Evolutionary conservation across 345 rosid genomes (phyloP).

Genomic region (Syzygium jambos): DNA sequence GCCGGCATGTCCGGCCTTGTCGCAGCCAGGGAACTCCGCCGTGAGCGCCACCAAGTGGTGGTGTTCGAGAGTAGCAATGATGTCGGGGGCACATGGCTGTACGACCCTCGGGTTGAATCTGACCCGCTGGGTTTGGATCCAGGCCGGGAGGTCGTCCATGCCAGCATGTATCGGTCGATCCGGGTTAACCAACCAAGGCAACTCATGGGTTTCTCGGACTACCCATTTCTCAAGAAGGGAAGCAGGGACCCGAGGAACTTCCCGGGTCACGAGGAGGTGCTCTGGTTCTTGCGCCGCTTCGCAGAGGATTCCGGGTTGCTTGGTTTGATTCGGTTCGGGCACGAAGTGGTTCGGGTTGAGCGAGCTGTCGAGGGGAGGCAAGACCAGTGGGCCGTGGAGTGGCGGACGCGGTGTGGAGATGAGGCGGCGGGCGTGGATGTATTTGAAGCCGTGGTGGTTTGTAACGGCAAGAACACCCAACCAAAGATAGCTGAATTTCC

Average conservation of each 20-base stretch:
- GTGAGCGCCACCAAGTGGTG: not conserved
- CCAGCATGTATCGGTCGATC: not conserved
- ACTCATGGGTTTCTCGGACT: not conserved
- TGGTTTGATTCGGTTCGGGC: not conserved
- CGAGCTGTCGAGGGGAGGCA: not conserved
- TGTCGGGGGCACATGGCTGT: not conserved
- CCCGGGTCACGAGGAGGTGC: not conserved
- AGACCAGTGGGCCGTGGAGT: not conserved
- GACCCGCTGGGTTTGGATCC: not conserved
- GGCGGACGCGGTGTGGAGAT: not conserved
- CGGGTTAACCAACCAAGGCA: not conserved
- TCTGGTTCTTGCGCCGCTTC: not conserved
- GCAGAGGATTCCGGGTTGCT: not conserved
- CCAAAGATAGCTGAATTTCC: not conserved
- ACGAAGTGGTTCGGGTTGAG: not conserved
- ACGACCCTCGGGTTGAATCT: not conserved
- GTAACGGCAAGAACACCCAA: not conserved
- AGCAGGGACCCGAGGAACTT: not conserved
- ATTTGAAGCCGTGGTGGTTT: not conserved
- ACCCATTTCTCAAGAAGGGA: not conserved
- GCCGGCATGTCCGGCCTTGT: not conserved
- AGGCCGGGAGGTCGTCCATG: not conserved
- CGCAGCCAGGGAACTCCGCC: not conserved
- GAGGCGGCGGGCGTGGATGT: not conserved
- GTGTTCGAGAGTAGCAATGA: not conserved